Evolutionary conservation across 495 filamentous ascomycete species (phyloP), one percentile per base, ranked within the genome.

Genomic region (Talaromyces stipitatus): DNA sequence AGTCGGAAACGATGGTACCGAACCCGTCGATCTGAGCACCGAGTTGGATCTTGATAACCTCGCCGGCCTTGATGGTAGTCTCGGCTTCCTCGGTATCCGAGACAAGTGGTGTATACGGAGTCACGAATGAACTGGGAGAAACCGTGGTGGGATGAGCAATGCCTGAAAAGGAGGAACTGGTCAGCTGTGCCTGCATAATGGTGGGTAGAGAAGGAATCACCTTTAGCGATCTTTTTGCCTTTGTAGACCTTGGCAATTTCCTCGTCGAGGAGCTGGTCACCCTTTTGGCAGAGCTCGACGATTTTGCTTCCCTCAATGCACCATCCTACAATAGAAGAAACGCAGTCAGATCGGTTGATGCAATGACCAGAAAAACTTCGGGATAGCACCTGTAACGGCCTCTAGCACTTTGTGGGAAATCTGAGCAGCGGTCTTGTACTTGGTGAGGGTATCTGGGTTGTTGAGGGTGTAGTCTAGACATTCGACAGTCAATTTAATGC

Each of bases 21-120:
- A 97, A 92, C 48, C 94, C 94, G 77, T 97, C 94, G 57, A 98
- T 96, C 76, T 98, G 94, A 36, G 92, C 94, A 64, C 94, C 94
- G 9, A 98, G 84, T 72, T 97, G 95, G 70, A 98, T 91, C 82
- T 98, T 98, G 68, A 92, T 78, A 57, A 88, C 71, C 73, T 98
- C 92, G 46, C 85, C 87, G 46, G 84, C 79, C 77, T 96, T 91
- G 60, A 98, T 75, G 57, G 82, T 78, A 26, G 81, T 81, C 33
- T 80, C 82, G 45, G 91, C 89, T 73, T 98, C 94, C 67, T 89
- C 85, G 63, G 83, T 74, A 64, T 97, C 94, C 48, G 91, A 83
- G 29, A 82, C 80, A 61, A 98, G 77, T 33, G 94, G 94, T 5
- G 95, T 97, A 76, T 97, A 97, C 50, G 94, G 94, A 50, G 94